A percentile compares a stretch with the other conserved stretches of the same genome.
Evolutionary conservation across 1,139 yeast genomes (phyloP).

Genomic region (Hanseniaspora gamundiae): DNA sequence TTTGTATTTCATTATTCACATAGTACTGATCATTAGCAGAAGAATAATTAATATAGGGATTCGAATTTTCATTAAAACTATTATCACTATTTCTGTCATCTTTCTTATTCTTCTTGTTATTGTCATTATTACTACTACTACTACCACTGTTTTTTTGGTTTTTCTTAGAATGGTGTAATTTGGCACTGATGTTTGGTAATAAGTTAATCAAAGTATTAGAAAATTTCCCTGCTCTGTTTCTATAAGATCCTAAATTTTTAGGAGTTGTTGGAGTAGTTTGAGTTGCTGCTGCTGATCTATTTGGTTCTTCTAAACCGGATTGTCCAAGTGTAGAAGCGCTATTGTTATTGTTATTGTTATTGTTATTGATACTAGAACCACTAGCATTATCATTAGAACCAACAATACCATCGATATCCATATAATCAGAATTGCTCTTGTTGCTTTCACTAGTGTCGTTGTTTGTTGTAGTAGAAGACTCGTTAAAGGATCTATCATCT

Average conservation of each 20-base stretch:
- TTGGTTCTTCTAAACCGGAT: slow-evolving; percentile 9
- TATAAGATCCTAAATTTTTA: slow-evolving; percentile 19
- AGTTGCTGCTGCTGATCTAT: slow-evolving; percentile 11
- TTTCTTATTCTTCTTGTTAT: neutral
- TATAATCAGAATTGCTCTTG: neutral
- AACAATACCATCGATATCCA: neutral
- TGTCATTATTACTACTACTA: slow-evolving; percentile 1
- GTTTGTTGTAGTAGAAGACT: neutral
- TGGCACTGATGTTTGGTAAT: slow-evolving; percentile 24
- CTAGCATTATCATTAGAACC: slow-evolving; percentile 7
- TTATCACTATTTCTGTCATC: neutral
- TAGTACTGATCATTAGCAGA: slow-evolving; percentile 1
- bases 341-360: too few species aligned
- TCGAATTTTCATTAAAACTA: neutral
- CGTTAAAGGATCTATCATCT: neutral
- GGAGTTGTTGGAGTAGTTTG: slow-evolving; percentile 8
- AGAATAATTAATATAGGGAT: slow-evolving; percentile 4
- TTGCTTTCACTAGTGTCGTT: neutral
- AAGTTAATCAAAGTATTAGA: slow-evolving; percentile 24
- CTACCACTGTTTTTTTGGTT: slow-evolving; percentile 1
- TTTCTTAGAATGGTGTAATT: slow-evolving; percentile 22
- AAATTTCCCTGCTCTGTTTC: slow-evolving; percentile 22
- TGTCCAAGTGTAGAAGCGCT: slow-evolving; percentile 21
- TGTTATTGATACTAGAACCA: slow-evolving; percentile 23
- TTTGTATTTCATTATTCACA: neutral